Evolutionary conservation across 352 stramenopile species (phyloP).

Genomic region (Elongisporangium prolatum): DNA sequence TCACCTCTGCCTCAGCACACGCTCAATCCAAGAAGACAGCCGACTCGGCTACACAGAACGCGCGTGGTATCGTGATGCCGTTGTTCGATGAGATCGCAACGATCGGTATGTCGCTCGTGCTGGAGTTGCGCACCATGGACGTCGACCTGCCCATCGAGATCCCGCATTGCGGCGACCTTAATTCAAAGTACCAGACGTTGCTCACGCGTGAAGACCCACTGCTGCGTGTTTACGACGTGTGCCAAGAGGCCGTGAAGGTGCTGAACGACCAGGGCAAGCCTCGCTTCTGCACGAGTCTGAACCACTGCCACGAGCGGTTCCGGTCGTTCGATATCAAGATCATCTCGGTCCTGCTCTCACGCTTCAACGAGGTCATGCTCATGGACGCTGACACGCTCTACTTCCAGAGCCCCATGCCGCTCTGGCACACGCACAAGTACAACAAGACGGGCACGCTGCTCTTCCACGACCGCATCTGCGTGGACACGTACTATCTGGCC

Average conservation of each 20-base stretch:
- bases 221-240: constrained; percentile 33
- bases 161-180: constrained; percentile 33
- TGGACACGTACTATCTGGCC: no score
- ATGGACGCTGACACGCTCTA: constrained; percentile 43
- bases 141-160: constrained; percentile 31
- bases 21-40: background rate
- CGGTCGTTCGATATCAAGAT: constrained; percentile 28
- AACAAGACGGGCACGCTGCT: no score
- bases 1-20: no score
- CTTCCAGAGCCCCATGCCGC: no score
- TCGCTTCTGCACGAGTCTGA: constrained; percentile 20
- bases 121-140: constrained; percentile 20
- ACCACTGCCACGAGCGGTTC: constrained; percentile 20
- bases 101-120: constrained; percentile 26
- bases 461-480: no score
- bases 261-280: constrained; percentile 1
- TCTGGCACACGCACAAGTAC: no score
- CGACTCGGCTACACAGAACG: background rate
- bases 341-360: constrained; percentile 24
- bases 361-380: constrained; percentile 39
- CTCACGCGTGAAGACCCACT: constrained; percentile 11
- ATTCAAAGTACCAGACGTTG: constrained; percentile 9
- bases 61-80: constrained; percentile 28
- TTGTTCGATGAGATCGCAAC: constrained; percentile 21
- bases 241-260: constrained; percentile 9